Evolutionary conservation across 2,329 filamentous ascomycete genomes (phyloP), one percentile per base, ranked within the genome.

Genomic region (Cladobotryum mycophilum): DNA sequence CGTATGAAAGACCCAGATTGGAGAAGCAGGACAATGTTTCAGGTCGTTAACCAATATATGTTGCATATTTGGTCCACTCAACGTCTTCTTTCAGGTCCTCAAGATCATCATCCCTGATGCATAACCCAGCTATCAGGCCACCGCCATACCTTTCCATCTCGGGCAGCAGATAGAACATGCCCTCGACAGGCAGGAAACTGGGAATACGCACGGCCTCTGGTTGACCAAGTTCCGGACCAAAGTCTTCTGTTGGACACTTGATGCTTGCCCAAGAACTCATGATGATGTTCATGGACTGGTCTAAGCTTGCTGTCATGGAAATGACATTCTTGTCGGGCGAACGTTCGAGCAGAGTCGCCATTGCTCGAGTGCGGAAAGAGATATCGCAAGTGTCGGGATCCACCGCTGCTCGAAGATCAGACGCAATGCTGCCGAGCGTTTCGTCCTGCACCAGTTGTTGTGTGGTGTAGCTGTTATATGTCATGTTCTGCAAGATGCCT

Each of bases 191-290:
- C 0, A 59, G 58, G 50, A 80, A 78, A 1, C 57, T 52, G 3
- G 78, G 78, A 44, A 78, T 63, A 0, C 76, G 62, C 18, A 80
- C 76, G 0, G 65, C 67, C 49, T 70, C 69, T 0, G 78, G 74
- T 15, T 55, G 64, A 0, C 77, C 77, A 3, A 81, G 55, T 0
- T 69, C 71, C 2, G 72, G 55, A 0, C 66, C 65, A 49, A 82
- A 81, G 41, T 79, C 73, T 5, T 74, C 61, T 0, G 68, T 61
- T 54, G 74, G 76, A 14, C 64, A 66, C 4, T 70, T 61, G 3
- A 76, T 59, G 47, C 76, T 75, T 1, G 70, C 69, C 79, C 78
- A 82, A 1, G 77, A 81, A 51, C 75, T 80, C 5, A 82, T 53
- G 67, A 75, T 73, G 3, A 81, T 61, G 37, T 80, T 76, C 0